These are phyloP conservation scores for Alternaria sp. DNA, from an alignment of 2,329 filamentous ascomycete genomes.

Conservation along the genomic window DNA sequence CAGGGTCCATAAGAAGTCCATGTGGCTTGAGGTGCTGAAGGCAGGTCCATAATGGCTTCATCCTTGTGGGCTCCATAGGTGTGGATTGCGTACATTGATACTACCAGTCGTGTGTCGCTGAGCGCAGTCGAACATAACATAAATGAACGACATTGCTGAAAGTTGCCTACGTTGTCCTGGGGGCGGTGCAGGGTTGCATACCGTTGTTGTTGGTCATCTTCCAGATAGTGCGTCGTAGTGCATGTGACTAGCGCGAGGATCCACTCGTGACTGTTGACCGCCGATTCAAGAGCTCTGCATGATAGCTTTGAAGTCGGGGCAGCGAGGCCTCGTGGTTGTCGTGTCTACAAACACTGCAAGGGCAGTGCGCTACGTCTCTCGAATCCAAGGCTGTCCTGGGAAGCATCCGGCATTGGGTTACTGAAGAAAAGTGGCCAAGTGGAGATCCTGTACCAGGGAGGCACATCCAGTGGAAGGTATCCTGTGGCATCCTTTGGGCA, in stretches of 20 bases:
- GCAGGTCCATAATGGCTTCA: background rate
- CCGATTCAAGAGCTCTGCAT: slow-evolving; percentile 34
- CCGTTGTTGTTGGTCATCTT: slow-evolving; percentile 18
- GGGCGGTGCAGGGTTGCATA: slow-evolving; percentile 22
- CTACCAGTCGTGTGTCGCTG: slow-evolving; percentile 21
- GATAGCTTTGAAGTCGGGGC: slow-evolving; percentile 35
- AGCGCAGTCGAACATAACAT: slow-evolving; percentile 33
- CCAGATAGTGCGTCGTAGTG: slow-evolving; percentile 24
- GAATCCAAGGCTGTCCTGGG: slow-evolving; percentile 12
- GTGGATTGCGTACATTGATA: slow-evolving; percentile 13
- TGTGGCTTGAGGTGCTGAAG: background rate
- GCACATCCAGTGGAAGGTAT: slow-evolving; percentile 21
- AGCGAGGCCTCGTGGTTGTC: slow-evolving; percentile 30
- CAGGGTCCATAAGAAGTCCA: background rate
- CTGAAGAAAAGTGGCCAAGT: slow-evolving; percentile 31
- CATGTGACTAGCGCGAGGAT: slow-evolving; percentile 26
- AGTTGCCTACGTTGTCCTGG: slow-evolving; percentile 30
- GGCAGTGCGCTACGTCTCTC: slow-evolving; percentile 27
- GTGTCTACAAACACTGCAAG: slow-evolving; percentile 38
- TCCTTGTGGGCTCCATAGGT: background rate
- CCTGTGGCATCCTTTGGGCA: slow-evolving; percentile 31
- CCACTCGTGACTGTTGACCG: slow-evolving; percentile 32
- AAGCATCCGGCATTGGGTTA: slow-evolving; percentile 14
- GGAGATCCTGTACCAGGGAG: slow-evolving; percentile 22
- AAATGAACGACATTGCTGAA: slow-evolving; percentile 34